phyloP scores from a whole-genome alignment of 352 stramenopile genomes.

The Phytophthora quininea region DNA sequence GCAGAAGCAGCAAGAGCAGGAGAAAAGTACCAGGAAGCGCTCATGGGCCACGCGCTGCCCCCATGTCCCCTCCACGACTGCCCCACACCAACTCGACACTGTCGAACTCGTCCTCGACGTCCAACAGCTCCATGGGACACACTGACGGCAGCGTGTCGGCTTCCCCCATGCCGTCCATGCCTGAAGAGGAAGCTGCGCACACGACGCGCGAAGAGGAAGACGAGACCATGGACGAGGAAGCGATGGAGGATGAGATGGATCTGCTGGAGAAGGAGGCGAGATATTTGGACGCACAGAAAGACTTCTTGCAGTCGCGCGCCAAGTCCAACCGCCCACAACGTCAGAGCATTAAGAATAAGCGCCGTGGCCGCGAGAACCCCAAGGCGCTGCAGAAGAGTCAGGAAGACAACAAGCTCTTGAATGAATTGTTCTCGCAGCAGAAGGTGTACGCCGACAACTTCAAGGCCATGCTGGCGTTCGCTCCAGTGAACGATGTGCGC shows the following conservation, averaged over 20 bases:
- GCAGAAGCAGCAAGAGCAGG: constrained; percentile 1
- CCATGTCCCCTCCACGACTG: constrained; percentile 29
- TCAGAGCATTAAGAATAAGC: constrained; percentile 50
- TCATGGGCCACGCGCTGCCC: constrained; percentile 18
- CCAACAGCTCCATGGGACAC: constrained; percentile 3
- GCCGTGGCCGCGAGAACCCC: constrained; percentile 46
- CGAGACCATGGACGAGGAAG: constrained; percentile 3
- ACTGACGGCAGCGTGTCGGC: constrained; percentile 5
- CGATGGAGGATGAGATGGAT: constrained; percentile 46
- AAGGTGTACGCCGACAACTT: constrained; percentile 81
- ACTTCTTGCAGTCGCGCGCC: constrained; percentile 61
- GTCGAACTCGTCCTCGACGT: constrained; percentile 15
- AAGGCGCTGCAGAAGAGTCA: constrained; percentile 49
- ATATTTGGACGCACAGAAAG: constrained; percentile 64
- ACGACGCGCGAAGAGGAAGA: not conserved
- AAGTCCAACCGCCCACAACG: constrained; percentile 18
- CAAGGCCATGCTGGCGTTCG: constrained; percentile 77
- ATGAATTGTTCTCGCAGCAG: constrained; percentile 67
- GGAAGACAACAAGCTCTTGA: constrained; percentile 57
- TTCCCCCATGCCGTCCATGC: constrained; percentile 17
- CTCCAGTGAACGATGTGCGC: constrained; percentile 75
- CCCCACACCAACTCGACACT: constrained; percentile 15
- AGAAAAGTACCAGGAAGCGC: not conserved
- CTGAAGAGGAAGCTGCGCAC: constrained; percentile 1
- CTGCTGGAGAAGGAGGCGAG: constrained; percentile 63